Evolutionary conservation across 805 yeast species (phyloP).

Genomic region (Pichia pseudocactophila): DNA sequence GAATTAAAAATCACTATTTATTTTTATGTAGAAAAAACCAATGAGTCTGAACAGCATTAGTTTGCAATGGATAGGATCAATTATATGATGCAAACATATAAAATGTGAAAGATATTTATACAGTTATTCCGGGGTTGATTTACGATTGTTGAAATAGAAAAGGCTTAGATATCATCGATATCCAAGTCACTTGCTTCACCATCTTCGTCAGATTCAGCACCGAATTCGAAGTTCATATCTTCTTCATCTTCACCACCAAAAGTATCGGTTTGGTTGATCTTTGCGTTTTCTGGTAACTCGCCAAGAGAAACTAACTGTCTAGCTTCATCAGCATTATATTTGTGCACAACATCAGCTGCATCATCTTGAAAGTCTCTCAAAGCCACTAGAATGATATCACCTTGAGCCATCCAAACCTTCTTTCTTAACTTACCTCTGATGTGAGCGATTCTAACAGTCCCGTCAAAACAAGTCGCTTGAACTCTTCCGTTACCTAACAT

Average conservation of each 20-base stretch:
- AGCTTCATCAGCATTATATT: slow-evolving; percentile 96
- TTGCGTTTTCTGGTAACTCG: slow-evolving; percentile 94
- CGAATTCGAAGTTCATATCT: slow-evolving; percentile 97
- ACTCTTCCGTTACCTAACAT: slow-evolving; percentile 98
- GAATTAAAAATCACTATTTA: background rate
- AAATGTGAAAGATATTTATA: background rate
- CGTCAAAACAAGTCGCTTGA: slow-evolving; percentile 93
- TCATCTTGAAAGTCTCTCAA: slow-evolving; percentile 98
- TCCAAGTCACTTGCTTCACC: slow-evolving; percentile 67
- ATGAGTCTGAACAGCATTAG: background rate
- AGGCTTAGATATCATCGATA: slow-evolving; percentile 80
- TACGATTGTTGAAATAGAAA: background rate
- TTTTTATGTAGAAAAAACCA: background rate
- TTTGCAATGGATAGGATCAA: no score
- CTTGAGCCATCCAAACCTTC: slow-evolving; percentile 99
- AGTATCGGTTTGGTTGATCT: slow-evolving; percentile 95
- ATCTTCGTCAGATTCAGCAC: slow-evolving; percentile 78
- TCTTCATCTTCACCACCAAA: slow-evolving; percentile 95
- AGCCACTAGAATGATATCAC: slow-evolving; percentile 92
- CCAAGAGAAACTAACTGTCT: slow-evolving; percentile 92
- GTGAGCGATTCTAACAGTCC: slow-evolving; percentile 88
- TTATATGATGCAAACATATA: no score
- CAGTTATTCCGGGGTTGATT: background rate
- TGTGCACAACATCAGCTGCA: slow-evolving; percentile 95
- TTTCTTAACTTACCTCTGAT: slow-evolving; percentile 98